Evolutionary conservation across 2,329 filamentous ascomycete genomes (phyloP), one percentile per base, ranked within the genome.

Genomic region (Aspergillus ochraceoroseus): DNA sequence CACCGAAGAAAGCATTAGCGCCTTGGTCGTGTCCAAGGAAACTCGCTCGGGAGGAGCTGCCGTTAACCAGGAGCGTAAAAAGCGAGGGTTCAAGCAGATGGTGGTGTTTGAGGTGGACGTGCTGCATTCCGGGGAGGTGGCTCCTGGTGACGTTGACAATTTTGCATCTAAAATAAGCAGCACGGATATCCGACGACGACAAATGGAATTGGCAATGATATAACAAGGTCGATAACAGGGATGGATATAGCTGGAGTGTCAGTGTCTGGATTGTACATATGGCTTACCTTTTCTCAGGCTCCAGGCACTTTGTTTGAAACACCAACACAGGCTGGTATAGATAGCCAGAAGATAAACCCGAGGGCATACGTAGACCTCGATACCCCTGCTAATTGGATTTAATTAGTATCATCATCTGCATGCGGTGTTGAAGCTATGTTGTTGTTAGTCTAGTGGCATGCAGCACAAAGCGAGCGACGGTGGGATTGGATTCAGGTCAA

Each of bases 81-180:
- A 85, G 53, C 83, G 82, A 45, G 85, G 85, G 2, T 95, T 87
- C 88, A 69, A 72, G 23, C 64, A 71, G 15, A 70, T 98, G 26
- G 80, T 87, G 17, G 77, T 94, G 0, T 95, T 87, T 55, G 89
- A 94, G 61, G 87, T 96, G 18, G 86, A 92, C 55, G 87, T 96
- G 9, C 73, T 98, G 11, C 84, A 90, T 63, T 76, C 80, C 2
- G 72, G 76, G 26, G 77, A 79, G 37, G 68, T 72, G 29, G 65
- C 70, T n/a, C 67, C 70, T 2, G 28, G 56, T 17, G 62, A 66
- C 29, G 62, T 67, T 8, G 76, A 80, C 41, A 74, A 76, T 49
- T 95, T 94, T 64, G 78, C 82, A 17, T 76, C 77, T 46, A 96
- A 95, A 68, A 85, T 95, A 53, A 94, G 88, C 70, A 95, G 89